phyloP scores from a whole-genome alignment of 2,329 filamentous ascomycete genomes.

The Botrytis paeoniae region DNA sequence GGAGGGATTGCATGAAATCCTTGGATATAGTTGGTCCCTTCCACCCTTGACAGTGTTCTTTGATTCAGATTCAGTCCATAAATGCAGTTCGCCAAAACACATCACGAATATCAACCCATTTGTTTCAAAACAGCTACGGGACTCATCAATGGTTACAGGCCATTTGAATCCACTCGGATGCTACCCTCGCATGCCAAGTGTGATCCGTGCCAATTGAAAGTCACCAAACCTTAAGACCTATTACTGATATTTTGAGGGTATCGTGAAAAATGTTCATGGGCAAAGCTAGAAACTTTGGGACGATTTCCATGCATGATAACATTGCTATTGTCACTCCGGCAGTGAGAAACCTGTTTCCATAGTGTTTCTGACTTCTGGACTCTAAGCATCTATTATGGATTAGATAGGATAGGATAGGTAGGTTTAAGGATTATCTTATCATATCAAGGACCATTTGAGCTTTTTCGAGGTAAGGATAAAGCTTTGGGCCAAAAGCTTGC shows the following conservation, averaged over 20 bases:
- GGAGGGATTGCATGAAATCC: constrained; percentile 1
- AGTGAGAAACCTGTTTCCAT: neutral
- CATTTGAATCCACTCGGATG: neutral
- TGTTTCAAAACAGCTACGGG: constrained; percentile 11
- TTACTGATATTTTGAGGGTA: neutral
- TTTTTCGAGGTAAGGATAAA: constrained; percentile 1
- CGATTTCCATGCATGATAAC: neutral
- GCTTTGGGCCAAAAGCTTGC: neutral
- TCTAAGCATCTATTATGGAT: neutral
- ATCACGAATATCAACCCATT: constrained; percentile 10
- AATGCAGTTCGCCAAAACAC: neutral
- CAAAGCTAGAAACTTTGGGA: constrained; percentile 6
- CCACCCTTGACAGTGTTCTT: constrained; percentile 6
- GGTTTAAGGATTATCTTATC: neutral
- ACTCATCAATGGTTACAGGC: constrained; percentile 3
- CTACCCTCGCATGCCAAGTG: neutral
- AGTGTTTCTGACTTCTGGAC: neutral
- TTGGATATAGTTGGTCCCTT: constrained; percentile 4
- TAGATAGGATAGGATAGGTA: neutral
- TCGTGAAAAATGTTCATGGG: neutral
- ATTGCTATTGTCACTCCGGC: neutral
- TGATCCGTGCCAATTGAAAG: constrained; percentile 11
- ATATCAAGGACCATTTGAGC: neutral
- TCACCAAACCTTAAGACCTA: neutral
- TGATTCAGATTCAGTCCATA: constrained; percentile 4